A percentile compares a stretch with the other conserved stretches of the same genome.
Evolutionary conservation across 306 rosid species (phyloP).

Genomic region (Cotoneaster glaucophyllus): DNA sequence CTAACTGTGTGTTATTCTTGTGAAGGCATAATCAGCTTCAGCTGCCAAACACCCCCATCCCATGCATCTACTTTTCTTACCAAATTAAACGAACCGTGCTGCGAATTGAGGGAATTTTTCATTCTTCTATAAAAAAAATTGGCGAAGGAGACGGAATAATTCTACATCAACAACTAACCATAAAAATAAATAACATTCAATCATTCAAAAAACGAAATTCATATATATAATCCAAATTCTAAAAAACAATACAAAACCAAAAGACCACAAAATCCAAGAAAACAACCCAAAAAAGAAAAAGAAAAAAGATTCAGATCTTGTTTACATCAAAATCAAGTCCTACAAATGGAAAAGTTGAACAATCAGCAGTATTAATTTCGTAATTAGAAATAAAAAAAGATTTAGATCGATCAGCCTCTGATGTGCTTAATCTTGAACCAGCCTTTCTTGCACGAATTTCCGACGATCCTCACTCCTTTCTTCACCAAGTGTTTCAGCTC

Average conservation of each 20-base stretch:
- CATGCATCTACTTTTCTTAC: no score
- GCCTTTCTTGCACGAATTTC: constrained; percentile 75
- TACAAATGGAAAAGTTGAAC: background rate
- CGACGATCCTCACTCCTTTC: constrained; percentile 59
- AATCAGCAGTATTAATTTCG: background rate
- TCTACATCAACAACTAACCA: background rate
- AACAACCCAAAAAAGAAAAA: background rate
- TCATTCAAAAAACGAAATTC: background rate
- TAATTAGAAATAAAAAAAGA: background rate
- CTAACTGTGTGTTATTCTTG: no score
- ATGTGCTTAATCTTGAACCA: constrained; percentile 62
- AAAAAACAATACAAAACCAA: background rate
- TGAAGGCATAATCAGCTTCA: no score
- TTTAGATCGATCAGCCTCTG: constrained; percentile 23
- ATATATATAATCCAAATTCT: background rate
- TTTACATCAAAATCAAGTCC: background rate
- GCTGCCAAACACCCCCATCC: no score
- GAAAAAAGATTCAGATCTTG: background rate
- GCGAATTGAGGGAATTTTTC: background rate
- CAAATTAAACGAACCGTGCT: background rate
- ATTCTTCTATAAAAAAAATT: no score
- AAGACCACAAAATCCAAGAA: background rate
- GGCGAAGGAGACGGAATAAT: no score
- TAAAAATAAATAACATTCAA: background rate
- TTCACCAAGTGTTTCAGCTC: constrained; percentile 42